Evolutionary conservation across 2,329 filamentous ascomycete genomes (phyloP).

Genomic region (Hypoxylon sp.): DNA sequence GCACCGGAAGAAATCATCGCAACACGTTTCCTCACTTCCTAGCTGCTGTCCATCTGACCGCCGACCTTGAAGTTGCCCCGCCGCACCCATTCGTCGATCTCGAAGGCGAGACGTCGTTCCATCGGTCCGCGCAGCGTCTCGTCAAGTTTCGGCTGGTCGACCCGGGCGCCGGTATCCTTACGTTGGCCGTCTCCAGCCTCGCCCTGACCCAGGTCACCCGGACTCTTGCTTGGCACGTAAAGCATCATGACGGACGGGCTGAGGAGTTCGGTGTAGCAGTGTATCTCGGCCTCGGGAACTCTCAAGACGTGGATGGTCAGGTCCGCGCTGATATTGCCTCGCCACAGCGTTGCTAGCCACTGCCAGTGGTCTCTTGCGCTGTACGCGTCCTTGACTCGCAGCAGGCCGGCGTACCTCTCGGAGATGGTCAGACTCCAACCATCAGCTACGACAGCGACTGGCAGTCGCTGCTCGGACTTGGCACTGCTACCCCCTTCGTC

Average conservation of each 20-base stretch:
- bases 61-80: slow-evolving; percentile 52
- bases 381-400: slow-evolving; percentile 80
- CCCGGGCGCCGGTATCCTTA: background rate
- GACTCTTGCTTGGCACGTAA: slow-evolving; percentile 54
- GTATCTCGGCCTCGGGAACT: slow-evolving; percentile 26
- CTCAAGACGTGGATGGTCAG: slow-evolving; percentile 73
- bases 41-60: background rate
- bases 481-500: slow-evolving; percentile 8
- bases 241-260: slow-evolving; percentile 64
- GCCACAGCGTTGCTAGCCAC: slow-evolving; percentile 95
- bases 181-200: background rate
- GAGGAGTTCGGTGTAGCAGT: slow-evolving; percentile 64
- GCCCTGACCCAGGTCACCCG: slow-evolving; percentile 61
- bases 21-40: background rate
- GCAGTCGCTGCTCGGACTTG: slow-evolving; percentile 51
- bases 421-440: slow-evolving; percentile 82
- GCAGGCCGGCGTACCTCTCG: slow-evolving; percentile 75
- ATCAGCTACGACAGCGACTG: slow-evolving; percentile 77
- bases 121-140: background rate
- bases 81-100: slow-evolving; percentile 83
- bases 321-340: slow-evolving; percentile 83
- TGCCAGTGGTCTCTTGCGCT: slow-evolving; percentile 92
- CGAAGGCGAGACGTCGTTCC: slow-evolving; percentile 81
- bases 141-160: slow-evolving; percentile 56
- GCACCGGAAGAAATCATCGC: too few relatives aligned